Percentiles rank a stretch among this genome's conserved stretches.
Evolutionary conservation across 2,329 filamentous ascomycete species (phyloP).

Genomic region (Stenocarpella maydis): DNA sequence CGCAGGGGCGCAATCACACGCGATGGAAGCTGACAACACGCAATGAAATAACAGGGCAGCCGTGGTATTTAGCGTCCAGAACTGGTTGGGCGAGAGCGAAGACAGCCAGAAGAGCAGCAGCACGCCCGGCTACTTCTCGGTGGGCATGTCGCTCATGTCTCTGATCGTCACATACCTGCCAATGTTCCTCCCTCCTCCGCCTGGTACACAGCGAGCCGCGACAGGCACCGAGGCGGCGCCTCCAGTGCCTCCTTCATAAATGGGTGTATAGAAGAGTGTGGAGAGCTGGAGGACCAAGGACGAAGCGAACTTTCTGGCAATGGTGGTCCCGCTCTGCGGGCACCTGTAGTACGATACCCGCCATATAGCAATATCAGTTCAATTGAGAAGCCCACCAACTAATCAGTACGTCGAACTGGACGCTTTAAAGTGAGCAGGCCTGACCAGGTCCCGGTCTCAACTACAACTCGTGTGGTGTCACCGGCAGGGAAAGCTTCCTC

Average conservation of each 20-base stretch:
- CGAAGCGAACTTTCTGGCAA: not conserved
- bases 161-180: slow-evolving; percentile 48
- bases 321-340: not conserved
- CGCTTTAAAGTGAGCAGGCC: not conserved
- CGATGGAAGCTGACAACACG: slow-evolving; percentile 2
- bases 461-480: slow-evolving; percentile 23
- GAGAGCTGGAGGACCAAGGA: not conserved
- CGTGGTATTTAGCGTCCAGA: slow-evolving; percentile 77
- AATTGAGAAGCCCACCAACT: not conserved
- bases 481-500: slow-evolving; percentile 52
- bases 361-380: slow-evolving; percentile 10
- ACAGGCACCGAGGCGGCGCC: slow-evolving; percentile 43
- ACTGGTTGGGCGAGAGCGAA: slow-evolving; percentile 79
- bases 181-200: slow-evolving; percentile 45
- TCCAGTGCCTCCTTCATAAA: slow-evolving; percentile 39
- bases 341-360: slow-evolving; percentile 26
- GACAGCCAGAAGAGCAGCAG: slow-evolving; percentile 68
- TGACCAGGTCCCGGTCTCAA: too few relatives aligned
- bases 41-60: slow-evolving; percentile 63
- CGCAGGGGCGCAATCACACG: not conserved
- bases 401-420: not conserved
- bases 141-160: slow-evolving; percentile 48
- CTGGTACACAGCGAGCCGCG: slow-evolving; percentile 38
- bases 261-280: not conserved
- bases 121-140: slow-evolving; percentile 65